Conservation (phyloP, 2,329 filamentous ascomycete species). For the Leptographium radiaticola region DNA sequence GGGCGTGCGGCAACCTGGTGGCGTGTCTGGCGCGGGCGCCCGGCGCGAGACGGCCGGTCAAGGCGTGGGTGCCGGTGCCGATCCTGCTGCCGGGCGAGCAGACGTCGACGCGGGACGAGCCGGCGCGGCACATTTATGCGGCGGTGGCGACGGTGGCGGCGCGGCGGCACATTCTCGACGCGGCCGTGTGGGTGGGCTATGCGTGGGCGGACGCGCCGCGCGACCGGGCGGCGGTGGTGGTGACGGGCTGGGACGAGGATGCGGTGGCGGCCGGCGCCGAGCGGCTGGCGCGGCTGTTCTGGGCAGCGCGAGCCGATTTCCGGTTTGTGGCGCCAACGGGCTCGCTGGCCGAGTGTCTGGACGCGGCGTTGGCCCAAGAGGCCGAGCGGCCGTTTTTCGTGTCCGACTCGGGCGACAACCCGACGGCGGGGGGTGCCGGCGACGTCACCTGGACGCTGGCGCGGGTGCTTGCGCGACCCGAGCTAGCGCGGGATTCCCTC, state of each 20-base stretch:
- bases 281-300: constrained; percentile 31
- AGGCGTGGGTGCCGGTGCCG: constrained; percentile 39
- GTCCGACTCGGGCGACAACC: constrained; percentile 42
- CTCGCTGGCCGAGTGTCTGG: constrained; percentile 31
- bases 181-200: constrained; percentile 42
- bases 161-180: constrained; percentile 30
- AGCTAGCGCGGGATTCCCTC: constrained; percentile 23
- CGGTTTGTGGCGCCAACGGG: constrained; percentile 39
- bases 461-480: constrained; percentile 28
- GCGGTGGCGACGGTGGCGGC: constrained; percentile 30
- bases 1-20: constrained; percentile 36
- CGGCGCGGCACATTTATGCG: constrained; percentile 35
- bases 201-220: constrained; percentile 42
- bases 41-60: constrained; percentile 24
- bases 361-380: constrained; percentile 25
- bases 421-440: constrained; percentile 39
- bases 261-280: constrained; percentile 27
- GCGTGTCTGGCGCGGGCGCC: constrained; percentile 17
- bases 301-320: constrained; percentile 32
- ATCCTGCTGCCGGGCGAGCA: constrained; percentile 40
- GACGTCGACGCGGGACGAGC: constrained; percentile 39
- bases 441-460: constrained; percentile 39
- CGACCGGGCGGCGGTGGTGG: constrained; percentile 34
- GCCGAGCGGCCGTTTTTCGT: constrained; percentile 35
- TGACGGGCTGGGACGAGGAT: constrained; percentile 34